Base-by-base conservation (phyloP, 345 rosid species). In the Gossypium turneri region DNA sequence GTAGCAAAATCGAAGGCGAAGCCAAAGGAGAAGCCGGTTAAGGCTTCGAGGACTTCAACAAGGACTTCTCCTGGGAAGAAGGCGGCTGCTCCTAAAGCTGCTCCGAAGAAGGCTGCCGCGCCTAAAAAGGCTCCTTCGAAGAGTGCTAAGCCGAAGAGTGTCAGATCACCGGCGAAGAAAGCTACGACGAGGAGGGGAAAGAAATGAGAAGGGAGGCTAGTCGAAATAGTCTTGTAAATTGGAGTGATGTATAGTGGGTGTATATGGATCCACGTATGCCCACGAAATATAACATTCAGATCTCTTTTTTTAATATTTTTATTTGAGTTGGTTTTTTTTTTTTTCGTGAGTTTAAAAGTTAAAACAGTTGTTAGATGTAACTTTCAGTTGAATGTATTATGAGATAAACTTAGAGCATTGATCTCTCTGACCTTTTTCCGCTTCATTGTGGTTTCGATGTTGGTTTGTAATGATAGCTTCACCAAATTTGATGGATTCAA, bases 11-110 rank as follows among this genome's bases (percentile, higher is more conserved):
- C 80, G 9, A 83, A 85, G 68, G 67, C 82, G 7, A 72, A 72
- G 79, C 78, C 47, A 41, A 83, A 84, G 67, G 90, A 85, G 77
- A 87, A 86, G 81, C 92, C 94, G 17, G 88, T 84, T 0, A 92
- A 92, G 81, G 88, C 82, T 3, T 57, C 93, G 0, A 90, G 91
- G 75, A 86, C 97, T 11, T 89, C 97, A 0, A 79, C 87, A 2
- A 84, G 94, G 78, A 87, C 88, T 0, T 77, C 92, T 50, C 92
- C 97, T 0, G 94, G 94, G 68, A 91, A 79, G 80, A 91, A 71
- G 29, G 76, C 80, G 0, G 85, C 84, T 10, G 83, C 85, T 76
- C 6, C 70, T 22, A 45, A 66, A 12, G 45, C 79, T 56, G 74
- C 88, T 1, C 86, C 90, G 15, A 89, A 79, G 80, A 91, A 71